Evolutionary conservation across 441 rosid genomes (phyloP), one percentile per base, ranked within the genome.

Genomic region (Cnidoscolus chayamansa): DNA sequence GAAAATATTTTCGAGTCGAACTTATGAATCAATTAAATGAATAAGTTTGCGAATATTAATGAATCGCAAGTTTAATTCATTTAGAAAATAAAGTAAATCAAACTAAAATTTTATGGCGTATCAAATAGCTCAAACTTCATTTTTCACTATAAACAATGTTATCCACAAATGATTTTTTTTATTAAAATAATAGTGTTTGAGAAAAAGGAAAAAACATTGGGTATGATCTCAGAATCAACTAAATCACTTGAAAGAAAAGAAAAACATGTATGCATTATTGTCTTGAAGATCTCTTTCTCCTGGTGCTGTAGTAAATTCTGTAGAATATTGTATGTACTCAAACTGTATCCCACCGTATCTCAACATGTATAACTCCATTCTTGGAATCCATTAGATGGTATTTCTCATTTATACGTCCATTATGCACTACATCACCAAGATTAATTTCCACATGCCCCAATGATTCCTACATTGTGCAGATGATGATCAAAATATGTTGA

Each of bases 391-490:
- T 88, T 48, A 94, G 82, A 81, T 92, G 88, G 77, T 94, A 90
- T 73, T 88, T 94, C 71, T 89, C 84, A 63, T 94, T 89, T 74
- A 92, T 92, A 55, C 94, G 85, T 51, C 96, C 94, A 32, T 92
- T 94, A 76, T 74, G 82, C 63, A 94, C 88, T 11, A 94, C 97
- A 76, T 94, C 99, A 0, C 48, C 76, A 1, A 94, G 93, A 67
- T 90, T 89, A 75, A 94, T 87, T n/a, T 87, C 91, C 61, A 92
- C 91, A 65, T 89, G 82, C 19, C 99, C 99, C 70, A 94, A 64
- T 35, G 85, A 72, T 82, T 92, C 97, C 99, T 94, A 55, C 70
- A 76, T n/a, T 12, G n/a, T 11, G 35, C 7, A 2, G 47, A 31
- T 1, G 45, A 17, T 49, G 17, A n/a, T 17, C 49, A 61, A 5